Evolutionary conservation across 75 land plant genomes (phyloP).

Genomic region (Ceratopteris richardii): DNA sequence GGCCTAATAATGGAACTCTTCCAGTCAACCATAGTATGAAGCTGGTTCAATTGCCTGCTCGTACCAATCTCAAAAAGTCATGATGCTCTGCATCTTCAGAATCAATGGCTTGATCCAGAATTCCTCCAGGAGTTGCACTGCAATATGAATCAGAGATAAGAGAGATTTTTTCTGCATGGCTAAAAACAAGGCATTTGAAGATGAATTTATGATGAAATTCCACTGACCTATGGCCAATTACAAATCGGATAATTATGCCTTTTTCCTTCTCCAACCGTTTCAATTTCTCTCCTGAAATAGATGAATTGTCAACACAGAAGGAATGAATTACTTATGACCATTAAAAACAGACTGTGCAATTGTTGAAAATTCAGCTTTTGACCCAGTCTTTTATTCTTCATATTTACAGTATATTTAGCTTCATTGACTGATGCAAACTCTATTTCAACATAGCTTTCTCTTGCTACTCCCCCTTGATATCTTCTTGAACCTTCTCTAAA

Average conservation of each 20-base stretch:
- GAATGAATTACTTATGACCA: not conserved
- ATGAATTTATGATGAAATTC: not conserved
- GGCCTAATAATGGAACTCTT: not conserved
- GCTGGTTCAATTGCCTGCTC: too few relatives aligned
- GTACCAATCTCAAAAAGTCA: constrained; percentile 71
- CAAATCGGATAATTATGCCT: constrained; percentile 82
- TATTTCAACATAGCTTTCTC: too few relatives aligned
- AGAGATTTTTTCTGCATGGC: too few relatives aligned
- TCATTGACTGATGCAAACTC: too few relatives aligned
- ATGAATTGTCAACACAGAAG: not conserved
- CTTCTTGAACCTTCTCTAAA: too few relatives aligned
- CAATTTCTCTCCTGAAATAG: constrained; percentile 41
- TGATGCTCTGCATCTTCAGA: constrained; percentile 59
- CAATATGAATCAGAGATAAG: too few relatives aligned
- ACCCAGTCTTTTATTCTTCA: constrained; percentile 76
- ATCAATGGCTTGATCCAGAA: constrained; percentile 72
- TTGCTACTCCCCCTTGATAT: too few relatives aligned
- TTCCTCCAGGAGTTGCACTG: constrained; percentile 62
- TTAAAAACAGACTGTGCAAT: too few relatives aligned
- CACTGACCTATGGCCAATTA: constrained; percentile 83
- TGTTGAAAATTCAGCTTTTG: constrained; percentile 94
- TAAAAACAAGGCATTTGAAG: not conserved
- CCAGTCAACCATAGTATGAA: too few relatives aligned
- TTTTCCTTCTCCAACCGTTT: constrained; percentile 77
- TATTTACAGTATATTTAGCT: constrained; percentile 88